Evolutionary conservation across 495 filamentous ascomycete species (phyloP).

Genomic region (Darksidea phi): DNA sequence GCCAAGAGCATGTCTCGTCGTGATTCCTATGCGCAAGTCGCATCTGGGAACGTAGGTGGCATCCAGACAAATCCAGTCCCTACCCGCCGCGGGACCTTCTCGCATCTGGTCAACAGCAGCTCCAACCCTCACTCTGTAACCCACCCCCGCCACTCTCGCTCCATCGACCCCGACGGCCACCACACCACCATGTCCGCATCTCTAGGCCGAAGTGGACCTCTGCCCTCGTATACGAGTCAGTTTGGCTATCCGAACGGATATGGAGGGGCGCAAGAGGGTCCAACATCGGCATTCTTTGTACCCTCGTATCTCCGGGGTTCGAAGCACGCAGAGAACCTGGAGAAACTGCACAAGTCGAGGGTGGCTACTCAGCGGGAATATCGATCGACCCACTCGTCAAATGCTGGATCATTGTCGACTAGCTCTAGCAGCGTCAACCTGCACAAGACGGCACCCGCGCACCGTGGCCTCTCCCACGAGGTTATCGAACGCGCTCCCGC

Average conservation of each 20-base stretch:
- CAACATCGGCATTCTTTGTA: slow-evolving; percentile 59
- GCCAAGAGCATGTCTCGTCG: slow-evolving; percentile 38
- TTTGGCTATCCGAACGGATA: slow-evolving; percentile 43
- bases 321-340: slow-evolving; percentile 71
- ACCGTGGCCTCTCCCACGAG: slow-evolving; percentile 81
- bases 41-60: slow-evolving; percentile 60
- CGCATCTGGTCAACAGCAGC: slow-evolving; percentile 60
- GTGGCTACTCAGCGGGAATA: slow-evolving; percentile 49
- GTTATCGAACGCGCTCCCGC: slow-evolving; percentile 75
- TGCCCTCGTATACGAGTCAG: slow-evolving; percentile 58
- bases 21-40: slow-evolving; percentile 77
- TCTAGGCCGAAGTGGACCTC: slow-evolving; percentile 44
- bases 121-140: slow-evolving; percentile 43
- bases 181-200: slow-evolving; percentile 44
- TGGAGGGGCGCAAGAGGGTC: slow-evolving; percentile 20
- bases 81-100: slow-evolving; percentile 55
- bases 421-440: slow-evolving; percentile 64
- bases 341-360: slow-evolving; percentile 62
- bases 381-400: slow-evolving; percentile 41
- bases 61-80: slow-evolving; percentile 41
- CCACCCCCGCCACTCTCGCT: slow-evolving; percentile 38
- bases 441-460: slow-evolving; percentile 66
- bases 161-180: slow-evolving; percentile 44
- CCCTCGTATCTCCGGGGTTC: slow-evolving; percentile 80
- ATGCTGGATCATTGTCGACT: slow-evolving; percentile 56